Evolutionary conservation across 345 rosid genomes (phyloP).

Genomic region (Populus nigra): DNA sequence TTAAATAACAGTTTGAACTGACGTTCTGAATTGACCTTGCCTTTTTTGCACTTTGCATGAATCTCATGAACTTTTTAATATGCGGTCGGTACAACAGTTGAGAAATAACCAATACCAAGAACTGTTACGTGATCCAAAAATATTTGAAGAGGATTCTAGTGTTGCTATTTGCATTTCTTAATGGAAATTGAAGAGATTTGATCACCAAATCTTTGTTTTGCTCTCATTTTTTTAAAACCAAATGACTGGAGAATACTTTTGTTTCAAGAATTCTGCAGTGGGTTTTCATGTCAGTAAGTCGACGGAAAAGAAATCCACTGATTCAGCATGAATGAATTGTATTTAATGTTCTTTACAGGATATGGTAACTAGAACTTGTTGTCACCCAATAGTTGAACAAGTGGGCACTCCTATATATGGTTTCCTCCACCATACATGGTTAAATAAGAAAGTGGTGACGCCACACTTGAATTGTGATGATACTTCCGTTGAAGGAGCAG

Average conservation of each 20-base stretch:
- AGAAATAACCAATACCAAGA: not conserved
- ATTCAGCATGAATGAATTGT: not conserved
- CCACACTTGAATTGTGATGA: too few species aligned
- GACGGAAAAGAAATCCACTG: not conserved
- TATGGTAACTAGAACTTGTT: not conserved
- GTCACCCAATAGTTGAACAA: too few species aligned
- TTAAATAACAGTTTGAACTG: not conserved
- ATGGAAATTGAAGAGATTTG: not conserved
- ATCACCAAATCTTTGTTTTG: slow-evolving; percentile 6
- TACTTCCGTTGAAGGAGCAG: too few species aligned
- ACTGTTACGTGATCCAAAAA: not conserved
- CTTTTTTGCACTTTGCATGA: not conserved
- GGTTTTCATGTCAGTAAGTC: not conserved
- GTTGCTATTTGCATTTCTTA: not conserved
- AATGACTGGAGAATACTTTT: not conserved
- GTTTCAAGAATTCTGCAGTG: not conserved
- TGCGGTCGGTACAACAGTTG: not conserved
- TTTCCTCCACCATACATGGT: too few species aligned
- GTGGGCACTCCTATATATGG: too few species aligned
- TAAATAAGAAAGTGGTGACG: too few species aligned
- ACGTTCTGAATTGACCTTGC: not conserved
- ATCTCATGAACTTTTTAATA: not conserved
- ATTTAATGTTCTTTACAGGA: not conserved
- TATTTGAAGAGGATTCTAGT: not conserved
- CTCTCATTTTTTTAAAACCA: not conserved